Conservation (phyloP, 768 basidiomycete genomes). For the Infundibulicybe gibba region DNA sequence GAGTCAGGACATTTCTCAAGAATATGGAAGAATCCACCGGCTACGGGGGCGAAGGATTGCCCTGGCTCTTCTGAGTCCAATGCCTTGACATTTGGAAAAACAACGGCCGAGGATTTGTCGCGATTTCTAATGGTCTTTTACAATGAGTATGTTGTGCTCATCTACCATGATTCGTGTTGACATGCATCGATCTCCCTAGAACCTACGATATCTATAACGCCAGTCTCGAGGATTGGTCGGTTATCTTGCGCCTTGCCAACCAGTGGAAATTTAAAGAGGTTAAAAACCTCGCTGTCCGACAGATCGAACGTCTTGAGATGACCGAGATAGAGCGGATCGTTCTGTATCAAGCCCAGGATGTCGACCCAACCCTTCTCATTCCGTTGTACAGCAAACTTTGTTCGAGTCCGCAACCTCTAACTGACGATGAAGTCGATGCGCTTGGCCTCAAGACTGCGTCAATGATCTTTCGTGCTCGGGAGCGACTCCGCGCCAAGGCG, state of each 20-base stretch:
- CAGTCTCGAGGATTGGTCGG: constrained; percentile 45
- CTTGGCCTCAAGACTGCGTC: constrained; percentile 38
- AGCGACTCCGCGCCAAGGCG: constrained; percentile 34
- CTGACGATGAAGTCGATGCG: constrained; percentile 37
- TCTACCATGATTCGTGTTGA: neutral
- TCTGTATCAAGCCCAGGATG: constrained; percentile 36
- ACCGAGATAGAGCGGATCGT: constrained; percentile 49
- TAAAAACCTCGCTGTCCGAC: constrained; percentile 48
- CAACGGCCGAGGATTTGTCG: constrained; percentile 33
- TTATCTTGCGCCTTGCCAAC: constrained; percentile 49
- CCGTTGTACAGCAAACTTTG: constrained; percentile 40
- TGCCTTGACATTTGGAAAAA: too few relatives aligned
- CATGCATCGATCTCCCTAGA: neutral
- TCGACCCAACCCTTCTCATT: constrained; percentile 34
- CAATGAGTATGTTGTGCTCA: constrained; percentile 22
- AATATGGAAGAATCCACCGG: constrained; percentile 2
- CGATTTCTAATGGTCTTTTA: constrained; percentile 54
- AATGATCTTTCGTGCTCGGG: constrained; percentile 50
- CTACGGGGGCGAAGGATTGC: too few relatives aligned
- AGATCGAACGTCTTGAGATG: constrained; percentile 43
- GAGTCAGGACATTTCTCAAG: constrained; percentile 45
- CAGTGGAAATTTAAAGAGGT: constrained; percentile 55
- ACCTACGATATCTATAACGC: constrained; percentile 54
- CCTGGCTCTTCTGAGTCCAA: too few relatives aligned
- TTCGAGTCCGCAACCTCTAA: constrained; percentile 32